phyloP scores from a whole-genome alignment of 495 filamentous ascomycete genomes.

The Aspergillus ostianus region DNA sequence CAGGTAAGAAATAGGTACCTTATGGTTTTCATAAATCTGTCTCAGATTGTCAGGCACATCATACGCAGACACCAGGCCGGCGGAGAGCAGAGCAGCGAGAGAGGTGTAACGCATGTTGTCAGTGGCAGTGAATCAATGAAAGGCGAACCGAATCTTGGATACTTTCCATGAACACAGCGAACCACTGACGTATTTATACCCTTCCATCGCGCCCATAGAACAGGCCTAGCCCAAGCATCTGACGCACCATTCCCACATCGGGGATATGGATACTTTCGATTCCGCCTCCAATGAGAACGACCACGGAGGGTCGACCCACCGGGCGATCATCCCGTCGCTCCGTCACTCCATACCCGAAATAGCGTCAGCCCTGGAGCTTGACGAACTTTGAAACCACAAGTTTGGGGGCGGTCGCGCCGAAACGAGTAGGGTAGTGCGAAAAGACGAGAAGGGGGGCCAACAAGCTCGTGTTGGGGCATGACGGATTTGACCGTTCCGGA shows the following conservation, averaged over 20 bases:
- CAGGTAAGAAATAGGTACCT: constrained; percentile 9
- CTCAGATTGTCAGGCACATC: constrained; percentile 29
- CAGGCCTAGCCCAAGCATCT: not conserved
- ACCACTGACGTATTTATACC: not conserved
- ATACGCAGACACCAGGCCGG: constrained; percentile 9
- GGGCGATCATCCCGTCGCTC: not conserved
- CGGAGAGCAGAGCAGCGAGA: not conserved
- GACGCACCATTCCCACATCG: not conserved
- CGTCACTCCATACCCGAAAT: not conserved
- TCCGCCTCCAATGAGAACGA: not conserved
- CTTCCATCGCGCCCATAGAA: not conserved
- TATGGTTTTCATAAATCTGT: constrained; percentile 30
- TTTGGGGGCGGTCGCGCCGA: no score
- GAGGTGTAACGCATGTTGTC: not conserved
- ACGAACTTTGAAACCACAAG: not conserved
- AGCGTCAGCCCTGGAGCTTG: not conserved
- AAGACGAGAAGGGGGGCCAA: no score
- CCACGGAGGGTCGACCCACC: not conserved
- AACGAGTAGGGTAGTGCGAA: no score
- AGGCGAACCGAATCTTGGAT: not conserved
- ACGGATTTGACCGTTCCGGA: no score
- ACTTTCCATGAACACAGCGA: no score
- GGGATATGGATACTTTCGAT: not conserved
- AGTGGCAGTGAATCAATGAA: not conserved
- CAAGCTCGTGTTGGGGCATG: no score